Conservation (phyloP, 73 alveolate species). For the Paramecium primaurelia region DNA sequence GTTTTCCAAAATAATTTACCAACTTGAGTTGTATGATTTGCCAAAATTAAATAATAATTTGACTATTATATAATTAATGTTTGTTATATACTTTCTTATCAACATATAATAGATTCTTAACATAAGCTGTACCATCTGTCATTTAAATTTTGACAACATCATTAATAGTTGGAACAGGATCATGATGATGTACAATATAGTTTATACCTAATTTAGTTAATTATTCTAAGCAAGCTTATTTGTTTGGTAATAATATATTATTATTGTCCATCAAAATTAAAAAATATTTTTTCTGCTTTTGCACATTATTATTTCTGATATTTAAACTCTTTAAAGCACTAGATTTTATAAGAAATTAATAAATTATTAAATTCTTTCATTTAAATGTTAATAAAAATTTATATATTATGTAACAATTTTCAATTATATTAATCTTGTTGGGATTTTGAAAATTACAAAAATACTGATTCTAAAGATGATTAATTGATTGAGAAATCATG, state of each 20-base stretch:
- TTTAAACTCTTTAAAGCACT: not conserved
- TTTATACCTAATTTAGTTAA: not conserved
- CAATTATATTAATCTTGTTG: not conserved
- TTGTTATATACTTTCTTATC: conserved; percentile 84
- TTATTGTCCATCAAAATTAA: not conserved
- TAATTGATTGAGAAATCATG: not conserved
- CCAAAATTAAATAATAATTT: conserved; percentile 80
- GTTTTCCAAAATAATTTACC: conserved; percentile 85
- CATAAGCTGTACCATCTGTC: conserved; percentile 30
- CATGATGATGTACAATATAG: not conserved
- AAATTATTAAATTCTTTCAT: not conserved
- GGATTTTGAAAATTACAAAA: not conserved
- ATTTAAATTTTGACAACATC: not conserved
- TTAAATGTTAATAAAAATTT: not conserved
- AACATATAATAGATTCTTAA: conserved; percentile 90
- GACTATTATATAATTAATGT: not conserved
- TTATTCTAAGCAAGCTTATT: not conserved
- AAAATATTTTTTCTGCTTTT: not conserved
- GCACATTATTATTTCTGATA: not conserved
- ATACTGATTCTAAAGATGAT: conserved; percentile 2
- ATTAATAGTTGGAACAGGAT: not conserved
- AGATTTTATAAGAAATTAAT: not conserved
- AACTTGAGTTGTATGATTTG: conserved; percentile 85
- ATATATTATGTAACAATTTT: not conserved
- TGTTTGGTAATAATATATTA: not conserved